Evolutionary conservation across 1,284 basidiomycete species (phyloP).

Genomic region (Papiliotrema terrestris): DNA sequence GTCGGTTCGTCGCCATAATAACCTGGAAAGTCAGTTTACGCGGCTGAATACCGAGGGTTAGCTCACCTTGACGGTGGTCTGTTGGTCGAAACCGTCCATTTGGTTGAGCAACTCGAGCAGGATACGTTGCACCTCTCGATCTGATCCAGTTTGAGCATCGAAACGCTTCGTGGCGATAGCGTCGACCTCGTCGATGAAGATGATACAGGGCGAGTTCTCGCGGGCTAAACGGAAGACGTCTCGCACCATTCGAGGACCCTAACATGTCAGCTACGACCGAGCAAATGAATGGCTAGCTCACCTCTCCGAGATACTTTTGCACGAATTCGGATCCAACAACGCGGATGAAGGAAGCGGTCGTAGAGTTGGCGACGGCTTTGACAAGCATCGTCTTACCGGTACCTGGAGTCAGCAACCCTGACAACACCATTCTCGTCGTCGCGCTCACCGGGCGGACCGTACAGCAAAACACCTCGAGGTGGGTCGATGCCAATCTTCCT

Average conservation of each 20-base stretch:
- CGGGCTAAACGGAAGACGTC: conserved; percentile 97
- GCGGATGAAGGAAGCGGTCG: conserved; percentile 94
- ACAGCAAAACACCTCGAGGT: conserved; percentile 86
- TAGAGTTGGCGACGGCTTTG: conserved; percentile 96
- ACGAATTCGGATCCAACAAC: conserved; percentile 99
- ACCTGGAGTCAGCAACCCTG: conserved; percentile 54
- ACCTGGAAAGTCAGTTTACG: conserved; percentile 58
- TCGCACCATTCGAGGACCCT: conserved; percentile 97
- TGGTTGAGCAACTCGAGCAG: conserved; percentile 97
- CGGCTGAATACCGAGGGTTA: neutral
- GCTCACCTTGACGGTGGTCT: conserved; percentile 92
- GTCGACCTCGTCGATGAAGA: conserved; percentile 99
- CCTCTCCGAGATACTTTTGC: conserved; percentile 97
- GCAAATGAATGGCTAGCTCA: conserved; percentile 16
- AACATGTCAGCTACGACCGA: conserved; percentile 3
- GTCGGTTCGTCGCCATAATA: conserved; percentile 97
- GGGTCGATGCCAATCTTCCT: conserved; percentile 99
- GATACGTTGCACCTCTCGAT: conserved; percentile 98
- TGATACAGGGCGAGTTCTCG: conserved; percentile 96
- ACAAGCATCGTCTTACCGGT: conserved; percentile 99
- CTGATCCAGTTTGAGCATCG: conserved; percentile 98
- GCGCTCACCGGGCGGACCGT: conserved; percentile 79
- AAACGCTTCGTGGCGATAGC: conserved; percentile 99
- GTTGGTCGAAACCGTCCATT: conserved; percentile 99
- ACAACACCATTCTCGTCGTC: no score